These are phyloP conservation scores for Fusarium dimerum DNA, from an alignment of 2,329 filamentous ascomycete genomes.

Conservation along the genomic window DNA sequence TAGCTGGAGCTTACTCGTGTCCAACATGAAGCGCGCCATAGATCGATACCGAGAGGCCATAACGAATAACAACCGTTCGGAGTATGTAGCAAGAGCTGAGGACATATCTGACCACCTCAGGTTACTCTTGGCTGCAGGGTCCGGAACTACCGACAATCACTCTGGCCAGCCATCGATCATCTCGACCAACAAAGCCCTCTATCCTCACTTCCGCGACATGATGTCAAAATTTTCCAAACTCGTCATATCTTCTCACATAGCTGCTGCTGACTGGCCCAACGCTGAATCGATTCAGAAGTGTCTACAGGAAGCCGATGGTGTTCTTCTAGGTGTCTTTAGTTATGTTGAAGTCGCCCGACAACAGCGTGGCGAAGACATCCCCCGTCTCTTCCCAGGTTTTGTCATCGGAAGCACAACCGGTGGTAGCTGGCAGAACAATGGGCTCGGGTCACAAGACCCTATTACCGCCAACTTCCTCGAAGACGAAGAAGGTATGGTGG, in stretches of 20 bases:
- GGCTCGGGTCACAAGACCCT: slow-evolving; percentile 64
- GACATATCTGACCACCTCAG: slow-evolving; percentile 97
- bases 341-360: slow-evolving; percentile 95
- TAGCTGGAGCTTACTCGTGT: slow-evolving; percentile 86
- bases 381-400: slow-evolving; percentile 90
- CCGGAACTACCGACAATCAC: slow-evolving; percentile 96
- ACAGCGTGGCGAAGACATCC: slow-evolving; percentile 90
- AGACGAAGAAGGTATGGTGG: slow-evolving; percentile 70
- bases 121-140: slow-evolving; percentile 90
- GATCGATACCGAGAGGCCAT: slow-evolving; percentile 92
- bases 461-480: slow-evolving; percentile 84
- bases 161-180: slow-evolving; percentile 99
- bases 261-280: slow-evolving; percentile 92
- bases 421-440: slow-evolving; percentile 84
- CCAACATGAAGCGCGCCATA: slow-evolving; percentile 90
- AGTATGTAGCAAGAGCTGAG: slow-evolving; percentile 93
- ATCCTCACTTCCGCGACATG: slow-evolving; percentile 97
- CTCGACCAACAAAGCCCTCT: slow-evolving; percentile 93
- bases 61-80: slow-evolving; percentile 76
- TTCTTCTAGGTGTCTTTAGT: slow-evolving; percentile 89
- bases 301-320: slow-evolving; percentile 94
- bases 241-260: slow-evolving; percentile 96
- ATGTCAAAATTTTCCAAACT: slow-evolving; percentile 99
- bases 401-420: slow-evolving; percentile 81
- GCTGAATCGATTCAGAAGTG: slow-evolving; percentile 94